Percentiles rank a stretch among this genome's conserved stretches.
These are phyloP conservation scores for Kwoniella dejecticola DNA, from an alignment of 768 basidiomycete species.

Conservation along the genomic window DNA sequence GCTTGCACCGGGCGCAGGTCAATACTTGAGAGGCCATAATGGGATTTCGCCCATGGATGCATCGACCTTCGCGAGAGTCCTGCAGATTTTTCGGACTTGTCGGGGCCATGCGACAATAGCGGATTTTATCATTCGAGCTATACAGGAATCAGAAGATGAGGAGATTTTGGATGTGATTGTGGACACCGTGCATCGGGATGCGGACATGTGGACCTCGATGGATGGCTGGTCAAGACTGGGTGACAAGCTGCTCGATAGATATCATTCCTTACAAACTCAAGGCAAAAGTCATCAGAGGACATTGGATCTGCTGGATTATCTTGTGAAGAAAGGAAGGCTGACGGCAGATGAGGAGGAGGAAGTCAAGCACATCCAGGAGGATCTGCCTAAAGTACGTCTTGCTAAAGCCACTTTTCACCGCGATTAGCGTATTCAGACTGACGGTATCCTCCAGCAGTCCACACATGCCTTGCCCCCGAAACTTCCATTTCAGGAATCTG, in stretches of 20 bases:
- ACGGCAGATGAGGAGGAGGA: slow-evolving; percentile 34
- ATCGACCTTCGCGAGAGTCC: slow-evolving; percentile 41
- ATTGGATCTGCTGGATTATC: slow-evolving; percentile 23
- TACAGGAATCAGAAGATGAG: slow-evolving; percentile 32
- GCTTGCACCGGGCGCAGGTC: slow-evolving; percentile 35
- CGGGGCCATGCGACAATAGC: slow-evolving; percentile 39
- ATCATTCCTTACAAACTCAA: slow-evolving; percentile 18
- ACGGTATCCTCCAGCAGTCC: background rate
- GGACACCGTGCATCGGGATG: slow-evolving; percentile 37
- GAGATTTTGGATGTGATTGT: slow-evolving; percentile 38
- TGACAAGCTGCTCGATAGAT: slow-evolving; percentile 38
- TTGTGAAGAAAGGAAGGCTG: slow-evolving; percentile 31
- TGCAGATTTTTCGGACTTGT: slow-evolving; percentile 36
- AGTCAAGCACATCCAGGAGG: slow-evolving; percentile 18
- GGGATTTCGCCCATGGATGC: slow-evolving; percentile 30
- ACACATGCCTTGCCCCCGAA: background rate
- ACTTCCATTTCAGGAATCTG: slow-evolving; percentile 20
- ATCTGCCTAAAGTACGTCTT: slow-evolving; percentile 21
- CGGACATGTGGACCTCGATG: slow-evolving; percentile 48
- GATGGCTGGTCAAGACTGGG: slow-evolving; percentile 40
- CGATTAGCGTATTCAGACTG: background rate
- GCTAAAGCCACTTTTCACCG: background rate
- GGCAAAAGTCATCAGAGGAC: slow-evolving; percentile 25
- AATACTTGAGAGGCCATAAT: slow-evolving; percentile 17
- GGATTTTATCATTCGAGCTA: slow-evolving; percentile 36